phyloP scores from a whole-genome alignment of 2,329 filamentous ascomycete species.

The Aspergillus unguis region DNA sequence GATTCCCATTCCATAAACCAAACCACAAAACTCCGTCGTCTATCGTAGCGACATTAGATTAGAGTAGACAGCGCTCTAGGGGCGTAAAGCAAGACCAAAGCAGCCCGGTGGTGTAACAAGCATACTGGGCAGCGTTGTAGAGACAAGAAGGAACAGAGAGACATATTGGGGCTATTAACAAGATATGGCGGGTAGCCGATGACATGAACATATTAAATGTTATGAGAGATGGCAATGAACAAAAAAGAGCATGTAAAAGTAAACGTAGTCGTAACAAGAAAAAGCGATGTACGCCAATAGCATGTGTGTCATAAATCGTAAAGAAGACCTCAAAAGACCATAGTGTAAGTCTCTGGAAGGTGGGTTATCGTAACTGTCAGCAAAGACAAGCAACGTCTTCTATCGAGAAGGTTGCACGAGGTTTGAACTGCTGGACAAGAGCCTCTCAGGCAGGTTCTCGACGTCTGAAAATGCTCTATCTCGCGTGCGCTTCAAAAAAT shows the following conservation, averaged over 20 bases:
- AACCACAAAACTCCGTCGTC: background rate
- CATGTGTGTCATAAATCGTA: constrained; percentile 13
- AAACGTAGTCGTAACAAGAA: too few species aligned
- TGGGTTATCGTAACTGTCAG: too few species aligned
- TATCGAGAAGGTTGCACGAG: background rate
- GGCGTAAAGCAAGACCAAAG: background rate
- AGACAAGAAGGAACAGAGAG: too few species aligned
- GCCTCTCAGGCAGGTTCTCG: constrained; percentile 20
- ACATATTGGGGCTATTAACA: too few species aligned
- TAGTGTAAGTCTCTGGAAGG: background rate
- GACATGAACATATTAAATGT: background rate
- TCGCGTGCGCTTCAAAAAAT: constrained; percentile 36
- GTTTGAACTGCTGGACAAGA: background rate
- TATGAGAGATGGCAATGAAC: background rate
- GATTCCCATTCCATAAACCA: background rate
- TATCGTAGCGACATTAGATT: constrained; percentile 1
- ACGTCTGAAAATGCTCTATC: constrained; percentile 29
- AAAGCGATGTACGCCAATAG: background rate
- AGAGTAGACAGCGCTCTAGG: constrained; percentile 1
- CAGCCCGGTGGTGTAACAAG: background rate
- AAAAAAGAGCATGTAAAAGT: background rate
- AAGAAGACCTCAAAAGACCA: background rate
- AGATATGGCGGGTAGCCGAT: background rate
- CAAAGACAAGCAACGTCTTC: background rate
- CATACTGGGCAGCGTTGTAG: background rate